Evolutionary conservation across 169 alveolate genomes (phyloP), one percentile per base, ranked within the genome.

Genomic region (Eimeria praecox): DNA sequence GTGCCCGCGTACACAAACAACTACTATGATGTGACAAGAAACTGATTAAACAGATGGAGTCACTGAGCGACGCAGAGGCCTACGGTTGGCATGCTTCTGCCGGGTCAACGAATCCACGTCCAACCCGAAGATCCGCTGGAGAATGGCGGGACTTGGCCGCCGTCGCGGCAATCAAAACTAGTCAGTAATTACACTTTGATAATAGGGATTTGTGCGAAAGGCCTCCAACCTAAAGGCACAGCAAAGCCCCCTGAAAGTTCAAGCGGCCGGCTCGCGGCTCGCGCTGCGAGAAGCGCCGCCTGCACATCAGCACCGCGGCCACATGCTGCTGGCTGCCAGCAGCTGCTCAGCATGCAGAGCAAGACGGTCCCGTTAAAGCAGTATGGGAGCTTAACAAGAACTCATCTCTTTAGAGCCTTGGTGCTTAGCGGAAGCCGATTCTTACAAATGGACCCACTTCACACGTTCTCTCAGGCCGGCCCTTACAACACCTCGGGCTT

Each of bases 261-360:
- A 59, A 87, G 94, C 82, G 94, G 94, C 94, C 94, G 71, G 92
- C 94, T 87, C 42, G 94, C 94, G 71, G 92, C 94, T 87, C 59
- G 94, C 94, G 94, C 94, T 52, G 94, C 71, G 94, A 87, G 94
- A 87, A 87, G 94, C 94, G 94, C 94, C 94, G 94, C 94, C 94
- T 87, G 94, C 94, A 87, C 94, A 87, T 87, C 94, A 87, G 94
- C 94, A 87, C 94, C 94, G 94, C 71, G 75, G 92, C 92, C 82
- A 59, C 94, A 87, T 87, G 94, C 94, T 87, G 94, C 94, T 87
- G 94, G 94, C 94, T 87, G 94, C 94, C 62, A 75, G 94, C 94
- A 87, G 94, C 94, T 87, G 62, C 82, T 59, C 94, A 87, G 94
- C 94, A 87, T 87, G 94, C 94, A 87, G 30, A 59, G 59, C 30